Conservation (phyloP, 2,329 filamentous ascomycete species). For the Penicillium expansum region DNA sequence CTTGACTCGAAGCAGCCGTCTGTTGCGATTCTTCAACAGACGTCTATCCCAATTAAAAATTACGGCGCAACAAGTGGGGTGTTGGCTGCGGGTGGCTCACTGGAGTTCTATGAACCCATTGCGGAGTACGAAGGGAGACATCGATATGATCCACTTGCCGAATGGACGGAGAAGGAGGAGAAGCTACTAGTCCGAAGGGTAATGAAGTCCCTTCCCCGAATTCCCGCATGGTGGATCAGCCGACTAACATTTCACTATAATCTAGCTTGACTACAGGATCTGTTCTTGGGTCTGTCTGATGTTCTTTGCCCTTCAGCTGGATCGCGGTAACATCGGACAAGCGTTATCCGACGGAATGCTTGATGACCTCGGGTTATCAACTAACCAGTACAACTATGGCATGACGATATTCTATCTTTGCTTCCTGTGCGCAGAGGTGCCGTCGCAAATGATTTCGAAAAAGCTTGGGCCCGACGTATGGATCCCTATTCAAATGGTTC, state of each 20-base stretch:
- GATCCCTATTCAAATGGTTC: slow-evolving; percentile 55
- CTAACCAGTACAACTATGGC: slow-evolving; percentile 43
- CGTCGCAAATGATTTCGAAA: slow-evolving; percentile 56
- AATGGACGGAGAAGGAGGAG: slow-evolving; percentile 44
- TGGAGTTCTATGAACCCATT: slow-evolving; percentile 23
- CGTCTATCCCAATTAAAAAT: not conserved
- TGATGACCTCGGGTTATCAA: slow-evolving; percentile 33
- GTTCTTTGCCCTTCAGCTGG: slow-evolving; percentile 36
- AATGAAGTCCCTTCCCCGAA: slow-evolving; percentile 4
- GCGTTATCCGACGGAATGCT: slow-evolving; percentile 40
- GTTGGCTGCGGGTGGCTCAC: not conserved
- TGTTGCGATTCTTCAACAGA: not conserved
- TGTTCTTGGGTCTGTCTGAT: slow-evolving; percentile 1
- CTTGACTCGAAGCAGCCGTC: not conserved
- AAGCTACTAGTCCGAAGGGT: slow-evolving; percentile 48
- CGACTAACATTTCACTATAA: not conserved
- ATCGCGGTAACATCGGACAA: slow-evolving; percentile 36
- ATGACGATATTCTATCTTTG: slow-evolving; percentile 55
- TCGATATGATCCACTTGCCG: slow-evolving; percentile 25
- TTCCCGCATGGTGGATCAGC: too few relatives aligned
- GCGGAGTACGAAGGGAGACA: slow-evolving; percentile 29
- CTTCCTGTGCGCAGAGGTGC: slow-evolving; percentile 55
- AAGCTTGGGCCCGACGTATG: slow-evolving; percentile 55
- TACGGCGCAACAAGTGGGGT: not conserved
- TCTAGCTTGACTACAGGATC: slow-evolving; percentile 5